Conservation (phyloP, 345 rosid genomes). For the Euphorbia peplus region DNA sequence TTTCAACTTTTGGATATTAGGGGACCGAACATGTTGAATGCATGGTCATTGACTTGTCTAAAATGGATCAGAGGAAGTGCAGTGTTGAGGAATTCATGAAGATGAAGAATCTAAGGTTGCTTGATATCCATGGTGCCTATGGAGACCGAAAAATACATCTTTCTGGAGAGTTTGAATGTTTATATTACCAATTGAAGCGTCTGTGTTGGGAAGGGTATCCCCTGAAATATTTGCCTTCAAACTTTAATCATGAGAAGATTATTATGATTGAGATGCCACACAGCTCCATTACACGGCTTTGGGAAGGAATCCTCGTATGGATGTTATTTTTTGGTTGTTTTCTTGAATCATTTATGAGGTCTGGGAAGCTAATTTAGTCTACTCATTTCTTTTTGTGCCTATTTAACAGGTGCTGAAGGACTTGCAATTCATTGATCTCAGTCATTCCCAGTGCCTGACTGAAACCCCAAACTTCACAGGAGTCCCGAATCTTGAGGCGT, state of each 20-base stretch:
- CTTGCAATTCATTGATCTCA: conserved; percentile 12
- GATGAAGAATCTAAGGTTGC: conserved; percentile 18
- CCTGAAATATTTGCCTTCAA: conserved; percentile 13
- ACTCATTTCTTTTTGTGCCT: not conserved
- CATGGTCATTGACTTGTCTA: conserved; percentile 17
- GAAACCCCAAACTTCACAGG: conserved; percentile 15
- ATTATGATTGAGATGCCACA: not conserved
- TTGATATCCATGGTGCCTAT: conserved; percentile 11
- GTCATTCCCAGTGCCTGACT: conserved; percentile 8
- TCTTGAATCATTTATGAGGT: not conserved
- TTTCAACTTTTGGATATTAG: conserved; percentile 1
- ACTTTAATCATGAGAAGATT: conserved; percentile 9
- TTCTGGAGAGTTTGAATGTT: not conserved
- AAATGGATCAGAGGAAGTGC: conserved; percentile 4
- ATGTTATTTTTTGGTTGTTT: not conserved
- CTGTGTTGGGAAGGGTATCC: conserved; percentile 15
- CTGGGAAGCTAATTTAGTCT: not conserved
- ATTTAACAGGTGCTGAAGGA: not conserved
- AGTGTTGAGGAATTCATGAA: conserved; percentile 14
- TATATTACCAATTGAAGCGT: conserved; percentile 1
- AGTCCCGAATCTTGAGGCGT: conserved; percentile 6
- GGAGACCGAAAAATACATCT: conserved; percentile 5
- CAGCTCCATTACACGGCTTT: conserved; percentile 14
- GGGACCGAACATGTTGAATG: conserved; percentile 13
- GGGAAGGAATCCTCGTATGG: conserved; percentile 3